Evolutionary conservation across 495 filamentous ascomycete genomes (phyloP), one percentile per base, ranked within the genome.

Genomic region (Penicillium crystallinum): DNA sequence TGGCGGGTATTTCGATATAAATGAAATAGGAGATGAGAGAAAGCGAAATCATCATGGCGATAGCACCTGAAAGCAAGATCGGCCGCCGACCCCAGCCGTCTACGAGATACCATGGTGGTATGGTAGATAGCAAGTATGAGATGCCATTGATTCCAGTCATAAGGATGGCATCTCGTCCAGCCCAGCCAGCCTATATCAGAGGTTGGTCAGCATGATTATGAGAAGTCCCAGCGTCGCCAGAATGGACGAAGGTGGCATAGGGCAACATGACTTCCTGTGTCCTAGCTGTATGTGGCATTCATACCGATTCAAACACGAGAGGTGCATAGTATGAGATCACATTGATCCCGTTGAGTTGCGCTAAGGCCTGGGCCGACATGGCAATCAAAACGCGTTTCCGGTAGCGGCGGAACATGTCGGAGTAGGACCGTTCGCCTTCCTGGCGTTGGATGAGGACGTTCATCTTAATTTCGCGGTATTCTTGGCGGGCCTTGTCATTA

Each of bases 301-400:
- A 23, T 50, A 50, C 48, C 17, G 89, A 89, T 69, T 97, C 92
- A 62, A 98, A 98, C 22, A 98, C 93, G 21, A 92, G 80, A 3
- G 95, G 95, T 0, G 95, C 92, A 59, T 98, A 98, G 74, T 98
- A 98, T 15, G 93, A 97, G 48, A 98, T 98, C 57, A 98, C 95
- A 72, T 98, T 98, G 70, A 98, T 98, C 39, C 93, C 93, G 71
- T 97, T 98, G 19, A 97, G 79, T 67, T 98, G 93, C 15, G 93
- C 95, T 46, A 98, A 80, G 1, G 88, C 89, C 63, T 98, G 93
- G 5, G 93, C 93, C 7, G 93, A 97, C 95, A 98, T 98, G 68
- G 93, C 93, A 70, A 98, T 97, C 63, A 97, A 86, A 55, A 98
- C 90, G 33, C 93, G 90, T 55, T 85, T 91, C 59, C 78, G 78